Percentiles rank a stretch among this genome's conserved stretches.
Conservation (phyloP, 352 stramenopile species). For the Lagenidium sp. region DNA sequence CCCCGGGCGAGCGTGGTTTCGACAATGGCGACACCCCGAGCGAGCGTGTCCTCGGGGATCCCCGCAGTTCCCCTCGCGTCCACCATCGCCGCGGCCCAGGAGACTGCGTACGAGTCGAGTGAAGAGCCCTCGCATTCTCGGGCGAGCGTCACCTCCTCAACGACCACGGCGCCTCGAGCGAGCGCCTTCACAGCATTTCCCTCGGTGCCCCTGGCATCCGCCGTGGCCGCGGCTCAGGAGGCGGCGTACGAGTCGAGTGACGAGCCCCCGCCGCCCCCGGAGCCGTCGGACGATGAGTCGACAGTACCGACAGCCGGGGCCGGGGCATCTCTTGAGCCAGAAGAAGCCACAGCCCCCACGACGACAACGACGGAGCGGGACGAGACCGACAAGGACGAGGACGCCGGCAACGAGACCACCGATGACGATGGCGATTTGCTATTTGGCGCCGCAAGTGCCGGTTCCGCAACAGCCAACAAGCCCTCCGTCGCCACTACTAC, state of each 20-base stretch:
- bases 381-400: conserved; percentile 2
- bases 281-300: no score
- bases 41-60: no score
- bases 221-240: conserved; percentile 5
- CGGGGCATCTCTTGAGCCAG: background rate
- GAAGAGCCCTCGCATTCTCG: no score
- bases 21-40: no score
- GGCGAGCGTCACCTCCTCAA: no score
- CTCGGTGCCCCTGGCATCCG: no score
- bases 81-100: conserved; percentile 3
- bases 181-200: no score
- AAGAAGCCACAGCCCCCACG: background rate
- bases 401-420: conserved; percentile 19
- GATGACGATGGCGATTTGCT: conserved; percentile 30
- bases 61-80: conserved; percentile 2
- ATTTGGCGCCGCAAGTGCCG: conserved; percentile 12
- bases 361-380: background rate
- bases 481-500: no score
- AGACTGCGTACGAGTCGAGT: no score
- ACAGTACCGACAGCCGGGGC: background rate
- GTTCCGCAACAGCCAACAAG: no score
- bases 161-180: no score
- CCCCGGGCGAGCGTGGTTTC: no score
- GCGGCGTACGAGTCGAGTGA: conserved; percentile 7
- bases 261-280: conserved; percentile 11